Base-by-base conservation (phyloP, 2,329 filamentous ascomycete genomes). In the Thielaviopsis musarum region DNA sequence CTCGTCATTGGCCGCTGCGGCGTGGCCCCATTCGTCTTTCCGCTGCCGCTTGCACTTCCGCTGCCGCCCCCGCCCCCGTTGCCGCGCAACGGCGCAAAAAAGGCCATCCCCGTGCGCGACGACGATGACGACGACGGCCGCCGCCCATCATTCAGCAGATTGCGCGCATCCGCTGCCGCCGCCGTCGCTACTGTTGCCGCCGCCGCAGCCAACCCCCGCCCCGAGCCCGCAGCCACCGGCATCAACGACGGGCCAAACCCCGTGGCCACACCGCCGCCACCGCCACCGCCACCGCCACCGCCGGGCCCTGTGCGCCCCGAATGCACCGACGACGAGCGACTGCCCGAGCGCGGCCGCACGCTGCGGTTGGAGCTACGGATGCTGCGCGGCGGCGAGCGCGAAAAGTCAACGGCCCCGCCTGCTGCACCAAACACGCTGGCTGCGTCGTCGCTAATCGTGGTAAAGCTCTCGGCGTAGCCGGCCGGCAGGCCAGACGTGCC, bases 391-490 rank as follows among this genome's bases (percentile, higher is more conserved):
- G 79, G 79, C 10, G 79, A 81, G 54, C 79, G 76, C 17, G 79
- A 82, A 65, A 77, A 82, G 67, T 82, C 79, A 1, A 81, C 71
- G 1, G 76, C 75, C 26, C 77, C 78, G 17, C 72, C 72, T 2
- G 59, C 51, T 12, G 45, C 54, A 34, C 75, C 77, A 65, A 77
- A 78, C 19, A 79, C 60, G 61, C 78, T 81, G 2, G 77, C 75
- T 52, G 77, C 80, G 66, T 82, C 79, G 66, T 82, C 79, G 62
- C 77, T 79, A 62, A 76, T 78, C 64, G 76, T 77, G 62, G 77
- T 75, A 64, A 73, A 68, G 63, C 73, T 74, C 48, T 71, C 70
- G 2, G 70, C 65, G 61, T 73, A 70, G 51, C 64, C 49, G 64
- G 65, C 1, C 67, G 70, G 12, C 73, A 74, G 52, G 67, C 68